Base-by-base conservation (phyloP, 2,329 filamentous ascomycete genomes). In the Pestalotiopsis sp. region DNA sequence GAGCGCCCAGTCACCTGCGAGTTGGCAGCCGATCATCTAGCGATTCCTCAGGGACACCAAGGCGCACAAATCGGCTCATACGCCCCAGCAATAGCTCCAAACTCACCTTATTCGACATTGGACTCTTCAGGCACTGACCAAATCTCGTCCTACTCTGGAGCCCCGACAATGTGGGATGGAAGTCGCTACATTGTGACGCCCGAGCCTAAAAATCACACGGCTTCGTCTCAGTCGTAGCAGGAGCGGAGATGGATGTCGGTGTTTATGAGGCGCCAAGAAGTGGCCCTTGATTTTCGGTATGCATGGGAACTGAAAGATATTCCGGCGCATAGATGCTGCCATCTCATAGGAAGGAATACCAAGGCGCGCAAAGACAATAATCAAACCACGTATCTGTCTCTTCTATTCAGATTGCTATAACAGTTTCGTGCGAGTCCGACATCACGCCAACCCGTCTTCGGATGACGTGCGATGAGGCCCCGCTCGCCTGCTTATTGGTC, bases 371-470 rank as follows among this genome's bases (percentile, higher is more conserved):
- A 49, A 49, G 17, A 4, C 25, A 27, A 20, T 14, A 25, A 36
- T 27, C 13, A 6, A 25, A 27, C 20, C 23, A 59, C 27, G 4
- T 36, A 12, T 13, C 5, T 27, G 23, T 36, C 23, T 36, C 23
- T 7, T 59, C 14, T 13, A 58, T 58, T 58, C 25, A 25, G 4
- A 13, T 59, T 36, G 23, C 23, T 59, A 27, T 17, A 17, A 13
- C 23, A 27, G 11, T 27, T 36, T 27, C 13, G 57, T 59, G 23
- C n/a, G 14, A 17, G 5, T 62, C 31, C 17, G 59, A 39, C 9
- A 64, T 56, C 64, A 66, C 64, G 64, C 64, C 38, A 66, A 66
- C 23, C 64, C 64, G 64, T n/a, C 25, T 14, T 20, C 64, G 64
- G 64, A 66, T 66, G 52, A 60, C 64, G 64, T 66, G 64, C 64